Evolutionary conservation across 306 rosid genomes (phyloP).

Genomic region (Parietaria judaica): DNA sequence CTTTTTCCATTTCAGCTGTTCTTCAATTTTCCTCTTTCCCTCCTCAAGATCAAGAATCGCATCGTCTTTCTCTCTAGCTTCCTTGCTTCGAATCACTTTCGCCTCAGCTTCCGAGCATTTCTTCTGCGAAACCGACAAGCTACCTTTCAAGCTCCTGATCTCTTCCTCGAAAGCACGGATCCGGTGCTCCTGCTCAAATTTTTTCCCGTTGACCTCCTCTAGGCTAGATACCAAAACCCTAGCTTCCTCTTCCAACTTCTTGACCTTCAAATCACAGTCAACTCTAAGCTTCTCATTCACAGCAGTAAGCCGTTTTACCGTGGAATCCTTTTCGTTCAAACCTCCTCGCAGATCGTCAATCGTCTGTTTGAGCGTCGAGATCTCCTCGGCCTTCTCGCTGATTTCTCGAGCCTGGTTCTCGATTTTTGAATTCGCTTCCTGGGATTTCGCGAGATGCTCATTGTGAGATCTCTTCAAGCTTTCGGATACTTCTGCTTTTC

Average conservation of each 20-base stretch:
- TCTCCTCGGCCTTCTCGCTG: constrained; percentile 36
- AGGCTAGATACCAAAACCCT: constrained; percentile 38
- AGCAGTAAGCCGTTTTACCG: constrained; percentile 43
- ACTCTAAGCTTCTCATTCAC: constrained; percentile 47
- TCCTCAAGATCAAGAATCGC: constrained; percentile 37
- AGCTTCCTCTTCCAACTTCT: constrained; percentile 39
- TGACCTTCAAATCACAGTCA: constrained; percentile 36
- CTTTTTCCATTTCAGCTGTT: constrained; percentile 72
- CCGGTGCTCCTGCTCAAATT: constrained; percentile 38
- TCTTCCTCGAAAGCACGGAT: constrained; percentile 36
- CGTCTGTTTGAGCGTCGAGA: constrained; percentile 15
- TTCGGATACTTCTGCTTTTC: constrained; percentile 36
- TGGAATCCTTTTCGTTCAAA: constrained; percentile 38
- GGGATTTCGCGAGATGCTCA: constrained; percentile 33
- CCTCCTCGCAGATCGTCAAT: constrained; percentile 35
- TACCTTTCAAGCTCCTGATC: constrained; percentile 43
- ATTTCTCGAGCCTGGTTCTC: constrained; percentile 54
- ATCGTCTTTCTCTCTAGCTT: constrained; percentile 44
- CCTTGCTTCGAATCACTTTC: constrained; percentile 27
- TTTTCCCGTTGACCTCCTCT: constrained; percentile 53
- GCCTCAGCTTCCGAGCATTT: constrained; percentile 39
- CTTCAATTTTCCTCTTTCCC: constrained; percentile 44
- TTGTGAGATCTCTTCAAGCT: constrained; percentile 49
- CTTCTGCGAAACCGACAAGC: constrained; percentile 37
- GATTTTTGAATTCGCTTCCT: constrained; percentile 39